Percentiles rank a stretch among this genome's conserved stretches.
phyloP scores from a whole-genome alignment of 495 filamentous ascomycete genomes.

The Penicillium arizonense region DNA sequence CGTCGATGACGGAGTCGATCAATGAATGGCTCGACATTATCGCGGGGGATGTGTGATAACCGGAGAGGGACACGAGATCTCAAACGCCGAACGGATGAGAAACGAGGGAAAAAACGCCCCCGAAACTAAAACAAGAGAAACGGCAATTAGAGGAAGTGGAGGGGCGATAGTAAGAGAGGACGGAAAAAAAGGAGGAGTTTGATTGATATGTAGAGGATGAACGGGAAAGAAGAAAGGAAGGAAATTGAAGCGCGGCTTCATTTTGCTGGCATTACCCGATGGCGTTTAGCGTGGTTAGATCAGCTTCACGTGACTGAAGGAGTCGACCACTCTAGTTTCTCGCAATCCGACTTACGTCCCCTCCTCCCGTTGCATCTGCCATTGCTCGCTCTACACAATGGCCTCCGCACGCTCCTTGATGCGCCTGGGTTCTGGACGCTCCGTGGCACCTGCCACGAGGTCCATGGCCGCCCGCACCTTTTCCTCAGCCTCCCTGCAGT shows the following conservation, averaged over 20 bases:
- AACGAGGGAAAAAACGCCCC: slow-evolving; percentile 20
- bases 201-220: slow-evolving; percentile 19
- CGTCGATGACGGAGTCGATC: slow-evolving; percentile 96
- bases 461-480: slow-evolving; percentile 53
- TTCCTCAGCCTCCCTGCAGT: slow-evolving; percentile 52
- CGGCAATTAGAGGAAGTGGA: slow-evolving; percentile 8
- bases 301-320: slow-evolving; percentile 29
- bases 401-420: slow-evolving; percentile 60
- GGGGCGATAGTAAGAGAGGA: slow-evolving; percentile 13
- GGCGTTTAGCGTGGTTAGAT: slow-evolving; percentile 25
- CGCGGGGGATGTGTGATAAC: slow-evolving; percentile 19
- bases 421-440: slow-evolving; percentile 63
- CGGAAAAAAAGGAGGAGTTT: slow-evolving; percentile 12
- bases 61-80: slow-evolving; percentile 24
- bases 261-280: slow-evolving; percentile 41
- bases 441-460: slow-evolving; percentile 58
- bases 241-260: slow-evolving; percentile 41
- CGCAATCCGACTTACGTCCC: slow-evolving; percentile 34
- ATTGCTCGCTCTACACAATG: slow-evolving; percentile 38
- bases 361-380: slow-evolving; percentile 21
- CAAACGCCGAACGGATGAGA: slow-evolving; percentile 26
- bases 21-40: slow-evolving; percentile 64
- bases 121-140: slow-evolving; percentile 12
- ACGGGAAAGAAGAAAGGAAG: slow-evolving; percentile 28
- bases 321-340: slow-evolving; percentile 27